These are phyloP conservation scores for Pseudopyrenochaeta lycopersici DNA, from an alignment of 2,329 filamentous ascomycete species.

Conservation along the genomic window DNA sequence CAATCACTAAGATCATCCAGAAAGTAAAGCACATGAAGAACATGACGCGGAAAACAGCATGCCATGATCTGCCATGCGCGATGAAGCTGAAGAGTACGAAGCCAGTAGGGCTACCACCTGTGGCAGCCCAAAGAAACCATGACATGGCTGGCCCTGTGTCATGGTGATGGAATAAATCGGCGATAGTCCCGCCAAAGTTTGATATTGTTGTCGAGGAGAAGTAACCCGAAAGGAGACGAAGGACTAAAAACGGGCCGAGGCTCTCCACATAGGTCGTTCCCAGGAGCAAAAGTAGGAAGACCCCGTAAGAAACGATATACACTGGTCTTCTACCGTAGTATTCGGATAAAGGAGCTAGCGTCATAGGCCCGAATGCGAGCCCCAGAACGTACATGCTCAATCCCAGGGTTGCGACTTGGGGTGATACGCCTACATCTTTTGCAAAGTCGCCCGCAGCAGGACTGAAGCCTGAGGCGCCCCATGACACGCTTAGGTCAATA, in stretches of 20 bases:
- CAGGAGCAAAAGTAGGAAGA: conserved; percentile 55
- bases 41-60: conserved; percentile 57
- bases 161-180: conserved; percentile 55
- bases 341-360: conserved; percentile 44
- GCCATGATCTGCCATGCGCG: conserved; percentile 55
- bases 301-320: conserved; percentile 54
- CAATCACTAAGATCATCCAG: conserved; percentile 54
- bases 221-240: conserved; percentile 57
- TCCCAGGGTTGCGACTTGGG: conserved; percentile 55
- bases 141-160: conserved; percentile 54
- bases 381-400: conserved; percentile 59
- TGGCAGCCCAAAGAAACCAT: conserved; percentile 58
- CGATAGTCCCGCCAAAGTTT: conserved; percentile 56
- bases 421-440: conserved; percentile 52
- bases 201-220: conserved; percentile 53
- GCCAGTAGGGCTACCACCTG: conserved; percentile 56
- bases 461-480: conserved; percentile 60
- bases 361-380: conserved; percentile 53
- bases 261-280: conserved; percentile 55
- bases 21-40: conserved; percentile 56
- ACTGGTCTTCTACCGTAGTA: conserved; percentile 56
- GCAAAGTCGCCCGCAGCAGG: conserved; percentile 54
- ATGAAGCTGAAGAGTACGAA: conserved; percentile 59
- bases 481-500: conserved; percentile 50
- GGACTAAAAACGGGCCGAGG: conserved; percentile 53